Evolutionary conservation across 768 basidiomycete genomes (phyloP).

Genomic region (Pleurotus cornucopiae): DNA sequence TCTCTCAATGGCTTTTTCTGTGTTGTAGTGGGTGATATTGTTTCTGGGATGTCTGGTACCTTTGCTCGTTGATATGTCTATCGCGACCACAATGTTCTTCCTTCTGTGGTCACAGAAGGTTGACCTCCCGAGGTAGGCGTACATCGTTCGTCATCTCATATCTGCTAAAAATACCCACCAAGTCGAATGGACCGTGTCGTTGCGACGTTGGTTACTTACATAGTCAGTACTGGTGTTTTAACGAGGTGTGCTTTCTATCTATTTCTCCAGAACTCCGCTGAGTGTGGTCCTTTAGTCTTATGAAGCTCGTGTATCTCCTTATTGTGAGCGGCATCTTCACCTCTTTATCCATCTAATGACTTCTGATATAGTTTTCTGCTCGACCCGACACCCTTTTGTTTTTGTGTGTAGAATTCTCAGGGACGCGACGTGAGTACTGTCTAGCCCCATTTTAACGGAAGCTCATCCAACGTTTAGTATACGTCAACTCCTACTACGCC

Average conservation of each 20-base stretch:
- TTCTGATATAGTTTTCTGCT: constrained; percentile 1
- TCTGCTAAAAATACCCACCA: not conserved
- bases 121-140: not conserved
- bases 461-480: constrained; percentile 2
- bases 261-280: not conserved
- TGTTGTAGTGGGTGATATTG: constrained; percentile 7
- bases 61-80: not conserved
- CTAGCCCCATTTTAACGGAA: not conserved
- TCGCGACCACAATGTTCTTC: constrained; percentile 8
- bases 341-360: not conserved
- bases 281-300: not conserved
- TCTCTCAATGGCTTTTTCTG: not conserved
- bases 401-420: constrained; percentile 7
- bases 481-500: constrained; percentile 6
- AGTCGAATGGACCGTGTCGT: constrained; percentile 5
- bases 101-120: constrained; percentile 2
- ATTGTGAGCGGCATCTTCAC: not conserved
- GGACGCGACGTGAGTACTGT: constrained; percentile 2
- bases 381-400: constrained; percentile 8
- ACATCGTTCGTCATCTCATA: not conserved
- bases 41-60: not conserved
- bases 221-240: constrained; percentile 7
- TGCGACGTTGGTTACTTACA: constrained; percentile 1
- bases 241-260: constrained; percentile 1
- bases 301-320: constrained; percentile 7